Evolutionary conservation across 225 moss, liverwort and hornwort genomes (phyloP).

Genomic region (Takakia lepidozioides): DNA sequence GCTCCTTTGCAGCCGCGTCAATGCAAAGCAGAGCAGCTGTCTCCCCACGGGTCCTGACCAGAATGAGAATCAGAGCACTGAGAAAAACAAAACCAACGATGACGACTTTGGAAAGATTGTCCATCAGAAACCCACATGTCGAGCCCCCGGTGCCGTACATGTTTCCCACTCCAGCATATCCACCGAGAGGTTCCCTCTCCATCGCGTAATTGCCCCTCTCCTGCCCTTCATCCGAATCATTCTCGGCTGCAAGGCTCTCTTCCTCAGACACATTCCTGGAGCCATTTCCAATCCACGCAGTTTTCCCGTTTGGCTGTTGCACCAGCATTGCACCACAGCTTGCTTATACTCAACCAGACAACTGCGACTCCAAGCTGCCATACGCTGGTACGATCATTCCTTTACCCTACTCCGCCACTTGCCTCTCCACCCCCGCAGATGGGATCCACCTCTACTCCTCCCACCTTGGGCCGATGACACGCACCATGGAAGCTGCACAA

Average conservation of each 20-base stretch:
- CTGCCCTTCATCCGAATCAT: constrained; percentile 30
- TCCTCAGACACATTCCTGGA: constrained; percentile 26
- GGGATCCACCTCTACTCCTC: too few relatives aligned
- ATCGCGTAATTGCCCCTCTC: constrained; percentile 16
- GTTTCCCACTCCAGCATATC: neutral
- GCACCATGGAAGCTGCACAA: too few relatives aligned
- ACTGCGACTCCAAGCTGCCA: too few relatives aligned
- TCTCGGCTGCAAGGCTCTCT: constrained; percentile 15
- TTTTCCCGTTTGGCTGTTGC: constrained; percentile 55
- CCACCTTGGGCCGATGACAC: too few relatives aligned
- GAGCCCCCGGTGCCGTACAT: constrained; percentile 4
- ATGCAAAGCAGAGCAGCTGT: constrained; percentile 46
- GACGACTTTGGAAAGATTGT: constrained; percentile 56
- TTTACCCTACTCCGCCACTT: too few relatives aligned
- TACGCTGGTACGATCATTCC: too few relatives aligned
- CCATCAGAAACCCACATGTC: constrained; percentile 23
- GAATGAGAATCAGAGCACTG: constrained; percentile 43
- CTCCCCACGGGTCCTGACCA: constrained; percentile 43
- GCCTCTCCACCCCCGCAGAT: too few relatives aligned
- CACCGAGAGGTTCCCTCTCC: constrained; percentile 26
- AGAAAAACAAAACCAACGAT: constrained; percentile 57
- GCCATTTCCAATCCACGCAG: constrained; percentile 52
- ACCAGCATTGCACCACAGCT: constrained; percentile 60
- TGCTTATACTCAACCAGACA: too few relatives aligned
- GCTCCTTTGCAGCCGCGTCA: constrained; percentile 49